phyloP scores from a whole-genome alignment of 164 flowering plant species.

The Echeveria elegans region DNA sequence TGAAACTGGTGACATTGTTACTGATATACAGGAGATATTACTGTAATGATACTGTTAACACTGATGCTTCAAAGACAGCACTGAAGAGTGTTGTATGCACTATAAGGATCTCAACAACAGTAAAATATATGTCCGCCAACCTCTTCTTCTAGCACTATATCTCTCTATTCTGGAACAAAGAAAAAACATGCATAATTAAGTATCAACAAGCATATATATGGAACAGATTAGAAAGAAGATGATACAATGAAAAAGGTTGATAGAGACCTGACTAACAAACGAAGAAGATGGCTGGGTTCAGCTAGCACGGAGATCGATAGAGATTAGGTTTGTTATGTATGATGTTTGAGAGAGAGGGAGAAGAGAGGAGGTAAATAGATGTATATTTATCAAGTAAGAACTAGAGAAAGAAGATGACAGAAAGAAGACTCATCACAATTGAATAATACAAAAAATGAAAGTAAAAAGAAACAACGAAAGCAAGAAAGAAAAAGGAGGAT shows the following conservation, averaged over 20 bases:
- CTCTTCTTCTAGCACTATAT: not conserved
- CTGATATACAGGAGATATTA: not conserved
- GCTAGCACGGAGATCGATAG: not conserved
- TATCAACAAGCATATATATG: not conserved
- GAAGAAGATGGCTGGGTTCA: not conserved
- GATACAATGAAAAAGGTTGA: not conserved
- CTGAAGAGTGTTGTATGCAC: not conserved
- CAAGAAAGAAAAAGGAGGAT: constrained; percentile 6
- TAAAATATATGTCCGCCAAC: not conserved
- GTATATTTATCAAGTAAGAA: not conserved
- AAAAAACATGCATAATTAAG: not conserved
- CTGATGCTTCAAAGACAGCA: too few species aligned
- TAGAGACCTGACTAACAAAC: not conserved
- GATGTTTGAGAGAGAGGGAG: constrained; percentile 2
- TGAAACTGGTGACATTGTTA: constrained; percentile 2
- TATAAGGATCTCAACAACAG: not conserved
- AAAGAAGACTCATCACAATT: not conserved
- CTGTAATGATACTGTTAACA: too few species aligned
- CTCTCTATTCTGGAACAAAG: not conserved
- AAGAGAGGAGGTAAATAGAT: constrained; percentile 1
- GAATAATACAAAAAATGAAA: not conserved
- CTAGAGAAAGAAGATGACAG: not conserved
- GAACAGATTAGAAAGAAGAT: not conserved
- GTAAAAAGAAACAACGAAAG: constrained; percentile 1
- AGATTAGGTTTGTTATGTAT: not conserved